Conservation (phyloP, 176 grass and related monocot species). For the sorghum (Sorghum bicolor) region Sorghum_bicolor_NCBIv3 NC_012870.2:71946501-71947000, state of each 20-base stretch:
- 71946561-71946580: neutral
- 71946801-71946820: neutral
- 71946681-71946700: neutral
- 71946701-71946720: neutral
- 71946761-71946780: neutral
- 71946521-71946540: neutral
- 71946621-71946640: neutral
- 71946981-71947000: neutral
- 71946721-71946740: neutral
- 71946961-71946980: neutral
- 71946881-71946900: neutral
- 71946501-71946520: neutral
- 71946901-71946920: slow-evolving; percentile 14
- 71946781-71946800: neutral
- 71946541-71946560: slow-evolving; percentile 11
- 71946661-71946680: neutral
- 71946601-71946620: neutral
- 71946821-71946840: neutral
- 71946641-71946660: neutral
- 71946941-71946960: slow-evolving; percentile 40
- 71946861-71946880: slow-evolving; percentile 22
- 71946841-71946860: slow-evolving; percentile 20
- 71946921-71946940: neutral
- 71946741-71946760: neutral
- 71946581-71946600: neutral